These are phyloP conservation scores for Aeminium ludgeri DNA, from an alignment of 495 filamentous ascomycete species.

Conservation along the genomic window DNA sequence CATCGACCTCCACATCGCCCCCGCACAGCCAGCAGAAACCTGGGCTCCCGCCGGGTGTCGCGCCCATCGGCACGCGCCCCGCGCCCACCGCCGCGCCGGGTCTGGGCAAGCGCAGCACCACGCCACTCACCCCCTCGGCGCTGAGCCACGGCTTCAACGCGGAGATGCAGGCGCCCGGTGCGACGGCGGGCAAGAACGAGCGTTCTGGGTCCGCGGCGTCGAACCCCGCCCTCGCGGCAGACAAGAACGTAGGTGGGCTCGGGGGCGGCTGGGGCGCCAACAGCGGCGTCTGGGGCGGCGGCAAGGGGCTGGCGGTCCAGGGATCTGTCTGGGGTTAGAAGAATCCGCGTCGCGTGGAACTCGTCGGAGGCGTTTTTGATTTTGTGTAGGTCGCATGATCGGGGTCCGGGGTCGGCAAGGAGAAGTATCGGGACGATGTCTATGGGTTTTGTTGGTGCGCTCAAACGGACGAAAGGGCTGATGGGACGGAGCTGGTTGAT, in stretches of 20 bases:
- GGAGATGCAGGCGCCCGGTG: constrained; percentile 23
- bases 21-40: constrained; percentile 37
- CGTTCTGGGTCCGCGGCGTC: constrained; percentile 45
- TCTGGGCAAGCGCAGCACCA: constrained; percentile 72
- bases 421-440: no score
- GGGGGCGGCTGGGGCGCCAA: constrained; percentile 22
- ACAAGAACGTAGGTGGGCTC: constrained; percentile 20
- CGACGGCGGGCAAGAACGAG: constrained; percentile 28
- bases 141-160: constrained; percentile 60
- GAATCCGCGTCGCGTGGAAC: no score
- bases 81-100: constrained; percentile 41
- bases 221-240: constrained; percentile 29
- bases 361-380: neutral
- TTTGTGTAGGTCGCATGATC: neutral
- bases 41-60: constrained; percentile 47
- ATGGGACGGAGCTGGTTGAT: no score
- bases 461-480: no score
- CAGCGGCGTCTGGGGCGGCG: constrained; percentile 22
- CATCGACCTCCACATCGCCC: constrained; percentile 74
- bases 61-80: constrained; percentile 87
- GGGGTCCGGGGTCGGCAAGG: neutral
- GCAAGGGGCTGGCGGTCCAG: constrained; percentile 25
- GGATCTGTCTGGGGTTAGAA: constrained; percentile 28
- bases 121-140: constrained; percentile 67
- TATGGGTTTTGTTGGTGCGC: no score